These are phyloP conservation scores for Populus hybrid DNA, from an alignment of 441 rosid genomes.

Conservation along the genomic window DNA sequence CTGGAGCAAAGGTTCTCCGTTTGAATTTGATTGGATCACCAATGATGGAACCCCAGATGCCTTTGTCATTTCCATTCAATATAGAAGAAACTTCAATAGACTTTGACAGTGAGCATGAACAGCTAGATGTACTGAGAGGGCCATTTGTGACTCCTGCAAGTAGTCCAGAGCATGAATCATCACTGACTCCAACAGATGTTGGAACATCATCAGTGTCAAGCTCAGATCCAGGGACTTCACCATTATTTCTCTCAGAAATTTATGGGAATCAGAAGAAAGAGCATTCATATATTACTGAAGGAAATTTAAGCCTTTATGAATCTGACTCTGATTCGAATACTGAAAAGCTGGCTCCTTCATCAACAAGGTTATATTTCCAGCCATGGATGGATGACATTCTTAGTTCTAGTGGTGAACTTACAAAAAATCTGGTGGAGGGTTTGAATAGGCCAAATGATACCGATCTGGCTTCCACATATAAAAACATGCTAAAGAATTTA, in stretches of 20 bases:
- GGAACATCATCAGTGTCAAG: slow-evolving; percentile 94
- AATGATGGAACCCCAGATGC: slow-evolving; percentile 33
- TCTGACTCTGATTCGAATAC: slow-evolving; percentile 73
- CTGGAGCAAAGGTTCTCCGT: slow-evolving; percentile 80
- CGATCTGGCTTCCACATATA: slow-evolving; percentile 34
- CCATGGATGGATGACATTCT: slow-evolving; percentile 69
- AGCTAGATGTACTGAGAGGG: slow-evolving; percentile 44
- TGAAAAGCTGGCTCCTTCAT: slow-evolving; percentile 46
- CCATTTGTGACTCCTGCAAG: slow-evolving; percentile 87
- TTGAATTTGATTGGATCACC: slow-evolving; percentile 75
- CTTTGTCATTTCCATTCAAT: slow-evolving; percentile 35
- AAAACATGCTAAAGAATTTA: slow-evolving; percentile 57
- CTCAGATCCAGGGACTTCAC: slow-evolving; percentile 84
- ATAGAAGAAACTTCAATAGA: slow-evolving; percentile 39
- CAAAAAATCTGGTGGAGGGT: slow-evolving; percentile 37
- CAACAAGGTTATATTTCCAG: slow-evolving; percentile 52
- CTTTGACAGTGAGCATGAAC: slow-evolving; percentile 33
- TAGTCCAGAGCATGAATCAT: slow-evolving; percentile 89
- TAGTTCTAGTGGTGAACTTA: slow-evolving; percentile 41
- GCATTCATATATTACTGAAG: slow-evolving; percentile 45
- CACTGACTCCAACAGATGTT: slow-evolving; percentile 66
- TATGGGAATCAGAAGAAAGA: slow-evolving; percentile 60
- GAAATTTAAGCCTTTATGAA: slow-evolving; percentile 43
- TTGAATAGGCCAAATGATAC: slow-evolving; percentile 40
- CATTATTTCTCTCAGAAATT: slow-evolving; percentile 52